Percentiles rank a stretch among this genome's conserved stretches.
These are phyloP conservation scores for Dipteronia dyeriana DNA, from an alignment of 345 rosid species.

Conservation along the genomic window DNA sequence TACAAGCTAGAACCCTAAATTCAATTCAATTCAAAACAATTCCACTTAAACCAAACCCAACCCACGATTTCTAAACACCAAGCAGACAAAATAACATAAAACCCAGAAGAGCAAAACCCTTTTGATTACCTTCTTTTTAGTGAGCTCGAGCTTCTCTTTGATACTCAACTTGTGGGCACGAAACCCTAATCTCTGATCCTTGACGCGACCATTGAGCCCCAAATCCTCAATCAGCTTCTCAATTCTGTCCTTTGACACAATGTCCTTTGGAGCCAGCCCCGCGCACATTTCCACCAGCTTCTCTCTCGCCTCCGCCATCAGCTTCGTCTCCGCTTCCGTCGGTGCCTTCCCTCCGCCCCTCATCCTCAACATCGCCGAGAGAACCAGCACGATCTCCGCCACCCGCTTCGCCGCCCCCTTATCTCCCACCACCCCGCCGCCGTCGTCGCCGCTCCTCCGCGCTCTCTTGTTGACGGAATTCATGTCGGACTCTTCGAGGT, in stretches of 20 bases:
- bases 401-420: conserved; percentile 45
- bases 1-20: not conserved
- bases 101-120: not conserved
- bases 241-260: conserved; percentile 55
- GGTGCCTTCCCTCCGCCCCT: conserved; percentile 66
- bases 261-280: conserved; percentile 62
- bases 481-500: conserved; percentile 9
- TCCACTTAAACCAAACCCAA: not conserved
- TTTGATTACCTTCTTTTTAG: conserved; percentile 62
- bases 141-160: conserved; percentile 63
- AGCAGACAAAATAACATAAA: conserved; percentile 2
- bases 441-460: conserved; percentile 28
- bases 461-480: conserved; percentile 33
- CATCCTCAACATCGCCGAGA: conserved; percentile 77
- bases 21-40: not conserved
- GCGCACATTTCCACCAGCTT: conserved; percentile 57
- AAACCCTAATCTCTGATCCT: conserved; percentile 63
- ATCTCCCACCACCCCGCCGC: not conserved
- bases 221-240: conserved; percentile 74
- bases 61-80: not conserved
- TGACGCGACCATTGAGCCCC: conserved; percentile 61
- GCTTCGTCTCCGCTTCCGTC: conserved; percentile 57
- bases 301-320: conserved; percentile 84
- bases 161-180: conserved; percentile 53
- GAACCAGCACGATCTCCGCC: conserved; percentile 83